These are phyloP conservation scores for Ocimum tenuiflorum DNA, from an alignment of 257 asterid genomes.

Conservation along the genomic window DNA sequence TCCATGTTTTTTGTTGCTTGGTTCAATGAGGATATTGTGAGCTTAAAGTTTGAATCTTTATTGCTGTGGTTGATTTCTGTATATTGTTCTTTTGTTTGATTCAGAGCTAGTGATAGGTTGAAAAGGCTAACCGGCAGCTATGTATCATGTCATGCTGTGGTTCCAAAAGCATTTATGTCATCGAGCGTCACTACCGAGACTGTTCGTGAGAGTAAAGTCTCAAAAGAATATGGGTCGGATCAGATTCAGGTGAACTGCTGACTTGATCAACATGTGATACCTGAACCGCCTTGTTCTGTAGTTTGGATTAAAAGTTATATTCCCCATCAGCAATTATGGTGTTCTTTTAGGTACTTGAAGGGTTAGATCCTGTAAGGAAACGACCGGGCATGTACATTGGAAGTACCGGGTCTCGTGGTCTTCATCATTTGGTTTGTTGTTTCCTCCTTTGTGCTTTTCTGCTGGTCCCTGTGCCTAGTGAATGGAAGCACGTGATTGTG, in stretches of 20 bases:
- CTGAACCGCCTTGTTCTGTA: slow-evolving; percentile 1
- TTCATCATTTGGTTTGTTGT: slow-evolving; percentile 79
- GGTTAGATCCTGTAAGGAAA: slow-evolving; percentile 88
- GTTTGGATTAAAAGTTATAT: not conserved
- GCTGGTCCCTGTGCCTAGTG: not conserved
- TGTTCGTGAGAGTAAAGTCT: slow-evolving; percentile 39
- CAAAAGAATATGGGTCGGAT: slow-evolving; percentile 81
- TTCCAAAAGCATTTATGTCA: slow-evolving; percentile 72
- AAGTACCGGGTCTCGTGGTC: slow-evolving; percentile 89
- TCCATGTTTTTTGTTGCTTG: not conserved
- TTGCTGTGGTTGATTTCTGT: not conserved
- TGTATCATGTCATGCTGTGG: slow-evolving; percentile 35
- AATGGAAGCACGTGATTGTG: not conserved
- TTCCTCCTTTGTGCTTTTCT: not conserved
- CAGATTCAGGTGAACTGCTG: slow-evolving; percentile 80
- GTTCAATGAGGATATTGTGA: not conserved
- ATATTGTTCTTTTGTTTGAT: slow-evolving; percentile 18
- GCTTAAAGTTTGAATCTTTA: not conserved
- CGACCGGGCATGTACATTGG: slow-evolving; percentile 98
- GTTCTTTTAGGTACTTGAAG: slow-evolving; percentile 74
- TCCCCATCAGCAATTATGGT: slow-evolving; percentile 2
- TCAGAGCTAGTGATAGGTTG: slow-evolving; percentile 47
- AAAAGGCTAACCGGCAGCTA: slow-evolving; percentile 32
- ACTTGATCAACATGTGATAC: slow-evolving; percentile 14
- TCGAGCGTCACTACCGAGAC: slow-evolving; percentile 57